Conservation (phyloP, 78 protist genomes). For the Abeoforma whisleri region DNA sequence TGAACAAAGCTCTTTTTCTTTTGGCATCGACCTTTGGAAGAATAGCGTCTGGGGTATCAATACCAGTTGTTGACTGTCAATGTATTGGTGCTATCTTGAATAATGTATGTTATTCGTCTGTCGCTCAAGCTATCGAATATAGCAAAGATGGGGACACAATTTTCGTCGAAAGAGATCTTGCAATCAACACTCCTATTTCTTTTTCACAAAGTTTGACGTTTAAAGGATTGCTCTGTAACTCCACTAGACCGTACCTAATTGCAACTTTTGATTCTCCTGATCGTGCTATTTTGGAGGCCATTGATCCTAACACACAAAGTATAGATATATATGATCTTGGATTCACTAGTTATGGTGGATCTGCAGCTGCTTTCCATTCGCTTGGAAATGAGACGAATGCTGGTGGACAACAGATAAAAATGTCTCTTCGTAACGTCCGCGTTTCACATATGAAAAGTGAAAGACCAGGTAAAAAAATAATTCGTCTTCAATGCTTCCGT, state of each 20-base stretch:
- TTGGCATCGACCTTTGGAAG: too few relatives aligned
- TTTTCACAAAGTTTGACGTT: background rate
- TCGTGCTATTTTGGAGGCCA: constrained; percentile 14
- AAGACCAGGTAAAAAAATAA: too few relatives aligned
- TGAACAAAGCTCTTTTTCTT: too few relatives aligned
- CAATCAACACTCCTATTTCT: background rate
- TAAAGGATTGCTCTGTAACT: background rate
- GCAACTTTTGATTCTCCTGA: constrained; percentile 6
- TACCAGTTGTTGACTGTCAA: background rate
- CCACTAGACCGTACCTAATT: background rate
- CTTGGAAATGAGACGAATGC: background rate
- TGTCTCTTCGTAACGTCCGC: background rate
- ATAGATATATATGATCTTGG: background rate
- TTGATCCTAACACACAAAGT: background rate
- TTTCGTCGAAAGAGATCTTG: background rate
- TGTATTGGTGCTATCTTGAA: constrained; percentile 2
- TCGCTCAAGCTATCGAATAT: background rate
- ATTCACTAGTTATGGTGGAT: background rate
- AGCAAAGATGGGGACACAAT: background rate
- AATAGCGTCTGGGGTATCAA: too few relatives aligned
- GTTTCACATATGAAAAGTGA: constrained; percentile 9
- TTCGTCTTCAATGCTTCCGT: too few relatives aligned
- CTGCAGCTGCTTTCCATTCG: background rate
- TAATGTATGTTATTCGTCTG: background rate
- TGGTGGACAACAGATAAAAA: background rate